Base-by-base conservation (phyloP, 805 yeast genomes). In the Wickerhamiella qilinensis region DNA sequence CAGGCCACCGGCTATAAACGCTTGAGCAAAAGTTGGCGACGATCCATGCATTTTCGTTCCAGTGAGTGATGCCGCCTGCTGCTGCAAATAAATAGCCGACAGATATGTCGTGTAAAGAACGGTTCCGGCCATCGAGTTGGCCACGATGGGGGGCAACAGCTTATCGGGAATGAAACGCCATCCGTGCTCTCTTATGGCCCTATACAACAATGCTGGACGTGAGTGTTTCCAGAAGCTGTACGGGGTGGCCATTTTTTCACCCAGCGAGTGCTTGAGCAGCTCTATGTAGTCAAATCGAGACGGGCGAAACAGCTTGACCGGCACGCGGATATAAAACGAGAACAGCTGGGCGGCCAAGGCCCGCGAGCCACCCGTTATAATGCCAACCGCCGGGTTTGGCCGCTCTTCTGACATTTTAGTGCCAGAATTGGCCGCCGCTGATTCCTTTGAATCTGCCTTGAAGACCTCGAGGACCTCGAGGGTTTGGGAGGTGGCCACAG, bases 91-190 rank as follows among this genome's bases (percentile, higher is more conserved):
- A 1, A 52, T 35, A 1, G 63, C 44, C 16, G 60, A 64, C 46
- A 86, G 63, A 53, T 88, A 88, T 0, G 94, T 71, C 0, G 93
- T 80, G 54, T 88, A 88, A 14, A 88, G 62, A 1, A 85, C 80
- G 7, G 83, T 60, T 1, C 97, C 96, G 1, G 93, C 77, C n/a
- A 79, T 77, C 14, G 93, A 79, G 53, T 88, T 88, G 14, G 93
- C 93, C 1, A 86, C 44, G 33, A 88, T 59, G 1, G 96, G 97
- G 2, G 96, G 97, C 18, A 86, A 57, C 1, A 85, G 75, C 43
- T 76, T 78, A 43, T 82, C 81, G 0, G 94, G 94, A 12, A 88
- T 73, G 46, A 82, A 81, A 40, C 67, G 63, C 93, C 94, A 82
- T 2, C 96, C 96, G 49, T 78, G 81, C 41, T 69, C 68, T 44